Evolutionary conservation across 202 grass and related monocot species (phyloP).

Genomic region (Schoenoplectus triqueter): DNA sequence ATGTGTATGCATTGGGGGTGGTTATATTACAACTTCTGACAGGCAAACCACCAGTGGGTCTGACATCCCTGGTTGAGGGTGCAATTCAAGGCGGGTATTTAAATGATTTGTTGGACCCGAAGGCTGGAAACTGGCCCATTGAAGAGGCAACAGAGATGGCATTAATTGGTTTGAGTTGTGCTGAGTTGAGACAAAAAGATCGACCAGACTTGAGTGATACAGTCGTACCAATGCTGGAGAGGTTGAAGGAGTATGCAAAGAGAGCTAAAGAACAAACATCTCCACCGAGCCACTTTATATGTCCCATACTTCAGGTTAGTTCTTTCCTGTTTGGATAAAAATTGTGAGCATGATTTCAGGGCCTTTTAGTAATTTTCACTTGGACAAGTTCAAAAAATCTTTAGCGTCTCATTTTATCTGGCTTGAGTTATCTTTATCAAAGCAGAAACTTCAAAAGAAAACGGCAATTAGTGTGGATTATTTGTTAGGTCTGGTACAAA

Average conservation of each 20-base stretch:
- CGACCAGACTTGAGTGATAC: constrained; percentile 60
- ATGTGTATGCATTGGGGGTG: constrained; percentile 77
- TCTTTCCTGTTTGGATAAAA: not conserved
- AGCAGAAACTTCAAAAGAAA: constrained; percentile 7
- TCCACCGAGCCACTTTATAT: constrained; percentile 82
- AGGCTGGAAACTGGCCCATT: constrained; percentile 71
- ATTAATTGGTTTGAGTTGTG: constrained; percentile 63
- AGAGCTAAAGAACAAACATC: constrained; percentile 40
- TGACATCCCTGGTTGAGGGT: constrained; percentile 62
- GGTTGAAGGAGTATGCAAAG: constrained; percentile 55
- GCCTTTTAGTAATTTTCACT: not conserved
- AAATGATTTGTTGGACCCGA: constrained; percentile 59
- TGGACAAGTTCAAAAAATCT: not conserved
- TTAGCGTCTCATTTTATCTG: not conserved
- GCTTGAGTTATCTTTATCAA: not conserved
- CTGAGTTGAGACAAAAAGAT: constrained; percentile 76
- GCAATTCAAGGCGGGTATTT: constrained; percentile 62
- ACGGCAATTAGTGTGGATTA: not conserved
- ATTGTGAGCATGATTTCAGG: not conserved
- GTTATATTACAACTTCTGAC: constrained; percentile 84
- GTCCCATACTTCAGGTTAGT: constrained; percentile 83
- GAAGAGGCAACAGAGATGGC: constrained; percentile 61
- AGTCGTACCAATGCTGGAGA: constrained; percentile 65
- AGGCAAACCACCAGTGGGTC: constrained; percentile 65
- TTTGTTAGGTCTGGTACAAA: not conserved